Conservation (phyloP, 1,284 basidiomycete genomes). For the Cerioporus squamosus region DNA sequence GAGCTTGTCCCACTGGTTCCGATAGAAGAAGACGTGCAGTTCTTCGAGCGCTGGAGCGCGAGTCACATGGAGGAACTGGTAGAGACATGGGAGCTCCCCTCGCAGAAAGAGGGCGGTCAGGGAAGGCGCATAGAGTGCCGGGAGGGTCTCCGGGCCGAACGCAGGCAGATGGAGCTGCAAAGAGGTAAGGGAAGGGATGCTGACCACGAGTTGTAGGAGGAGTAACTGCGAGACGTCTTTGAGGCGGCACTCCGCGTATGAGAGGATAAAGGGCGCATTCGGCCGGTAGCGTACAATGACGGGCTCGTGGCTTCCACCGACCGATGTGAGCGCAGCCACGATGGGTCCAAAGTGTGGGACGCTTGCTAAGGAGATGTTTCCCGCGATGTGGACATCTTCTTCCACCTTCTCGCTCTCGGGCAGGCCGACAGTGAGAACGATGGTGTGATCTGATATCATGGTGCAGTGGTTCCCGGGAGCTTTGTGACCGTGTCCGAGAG, state of each 20-base stretch:
- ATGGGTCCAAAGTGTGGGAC: slow-evolving; percentile 13
- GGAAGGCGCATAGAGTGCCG: neutral
- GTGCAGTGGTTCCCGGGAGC: neutral
- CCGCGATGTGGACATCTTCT: slow-evolving; percentile 5
- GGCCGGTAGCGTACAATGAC: slow-evolving; percentile 1
- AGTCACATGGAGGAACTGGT: slow-evolving; percentile 13
- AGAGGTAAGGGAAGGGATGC: slow-evolving; percentile 2
- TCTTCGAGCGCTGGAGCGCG: neutral
- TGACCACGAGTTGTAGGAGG: slow-evolving; percentile 6
- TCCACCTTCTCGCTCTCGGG: neutral
- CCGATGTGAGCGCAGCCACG: slow-evolving; percentile 1
- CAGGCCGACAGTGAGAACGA: slow-evolving; percentile 12
- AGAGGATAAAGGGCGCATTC: slow-evolving; percentile 1
- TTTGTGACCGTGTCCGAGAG: neutral
- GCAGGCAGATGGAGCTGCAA: slow-evolving; percentile 11
- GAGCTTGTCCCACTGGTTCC: slow-evolving; percentile 8
- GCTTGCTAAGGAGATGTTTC: slow-evolving; percentile 2
- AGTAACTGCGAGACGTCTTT: neutral
- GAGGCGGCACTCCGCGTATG: slow-evolving; percentile 12
- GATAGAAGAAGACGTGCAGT: slow-evolving; percentile 8
- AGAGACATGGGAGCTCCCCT: slow-evolving; percentile 13
- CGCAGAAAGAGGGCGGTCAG: slow-evolving; percentile 6
- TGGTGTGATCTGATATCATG: neutral
- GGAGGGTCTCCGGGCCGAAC: slow-evolving; percentile 1
- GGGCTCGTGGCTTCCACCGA: slow-evolving; percentile 10